phyloP scores from a whole-genome alignment of 2,329 filamentous ascomycete species.

The Trichoderma sp. region DNA sequence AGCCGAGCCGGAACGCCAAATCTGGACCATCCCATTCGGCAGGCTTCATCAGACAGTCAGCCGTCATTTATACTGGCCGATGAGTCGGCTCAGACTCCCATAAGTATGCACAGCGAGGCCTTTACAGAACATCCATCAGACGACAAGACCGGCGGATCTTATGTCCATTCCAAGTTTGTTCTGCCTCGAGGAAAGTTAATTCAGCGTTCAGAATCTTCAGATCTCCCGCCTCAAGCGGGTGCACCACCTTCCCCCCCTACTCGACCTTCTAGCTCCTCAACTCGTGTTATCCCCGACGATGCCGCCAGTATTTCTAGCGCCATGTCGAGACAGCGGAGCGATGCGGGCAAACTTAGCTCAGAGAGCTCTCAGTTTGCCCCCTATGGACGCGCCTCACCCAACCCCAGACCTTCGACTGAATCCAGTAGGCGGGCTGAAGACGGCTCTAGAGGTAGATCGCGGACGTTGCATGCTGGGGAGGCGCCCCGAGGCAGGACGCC shows the following conservation, averaged over 20 bases:
- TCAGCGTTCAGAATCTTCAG: constrained; percentile 63
- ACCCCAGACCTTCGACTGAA: constrained; percentile 45
- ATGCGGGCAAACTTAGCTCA: constrained; percentile 49
- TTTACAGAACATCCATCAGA: constrained; percentile 55
- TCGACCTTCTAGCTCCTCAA: constrained; percentile 56
- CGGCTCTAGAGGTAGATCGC: constrained; percentile 43
- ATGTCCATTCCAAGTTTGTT: constrained; percentile 81
- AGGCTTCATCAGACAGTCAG: constrained; percentile 66
- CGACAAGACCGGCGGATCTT: constrained; percentile 58
- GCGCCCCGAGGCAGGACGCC: constrained; percentile 42
- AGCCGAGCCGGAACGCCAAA: constrained; percentile 66
- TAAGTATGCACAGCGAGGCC: constrained; percentile 69
- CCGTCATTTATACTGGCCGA: constrained; percentile 61
- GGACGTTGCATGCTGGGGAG: constrained; percentile 39
- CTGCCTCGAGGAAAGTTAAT: constrained; percentile 79
- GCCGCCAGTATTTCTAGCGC: constrained; percentile 29
- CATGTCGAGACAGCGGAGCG: constrained; percentile 45
- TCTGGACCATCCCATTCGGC: constrained; percentile 57
- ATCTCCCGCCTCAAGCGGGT: constrained; percentile 45
- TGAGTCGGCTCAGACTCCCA: constrained; percentile 64
- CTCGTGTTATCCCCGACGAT: constrained; percentile 39
- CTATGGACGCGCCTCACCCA: constrained; percentile 43
- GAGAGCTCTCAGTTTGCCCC: constrained; percentile 41
- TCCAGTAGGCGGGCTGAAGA: constrained; percentile 48
- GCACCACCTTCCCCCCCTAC: constrained; percentile 61